These are phyloP conservation scores for Magnaporthales sp. DNA, from an alignment of 2,329 filamentous ascomycete species.

Conservation along the genomic window DNA sequence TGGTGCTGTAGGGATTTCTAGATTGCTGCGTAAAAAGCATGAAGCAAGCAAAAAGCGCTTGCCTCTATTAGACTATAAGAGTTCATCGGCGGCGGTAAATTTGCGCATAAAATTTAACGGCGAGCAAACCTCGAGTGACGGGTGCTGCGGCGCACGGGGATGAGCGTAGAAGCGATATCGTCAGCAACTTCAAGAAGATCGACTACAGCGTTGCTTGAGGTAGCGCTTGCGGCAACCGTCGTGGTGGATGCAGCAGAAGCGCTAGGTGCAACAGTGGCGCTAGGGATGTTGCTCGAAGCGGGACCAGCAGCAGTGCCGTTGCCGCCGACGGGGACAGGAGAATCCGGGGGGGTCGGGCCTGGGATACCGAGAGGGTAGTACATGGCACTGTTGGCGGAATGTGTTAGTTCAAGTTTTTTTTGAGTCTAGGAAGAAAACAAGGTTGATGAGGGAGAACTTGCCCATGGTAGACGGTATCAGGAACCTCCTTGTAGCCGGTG, in stretches of 20 bases:
- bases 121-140: not conserved
- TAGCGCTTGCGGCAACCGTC: not conserved
- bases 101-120: not conserved
- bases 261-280: too few species aligned
- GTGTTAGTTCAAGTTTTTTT: not conserved
- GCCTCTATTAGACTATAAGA: not conserved
- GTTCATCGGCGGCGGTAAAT: not conserved
- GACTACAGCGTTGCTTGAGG: not conserved
- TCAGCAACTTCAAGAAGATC: not conserved
- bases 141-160: not conserved
- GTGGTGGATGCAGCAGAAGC: not conserved
- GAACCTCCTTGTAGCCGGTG: slow-evolving; percentile 38
- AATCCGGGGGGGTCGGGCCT: not conserved
- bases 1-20: not conserved
- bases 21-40: not conserved
- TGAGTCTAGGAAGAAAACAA: not conserved
- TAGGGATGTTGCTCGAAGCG: too few species aligned
- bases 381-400: slow-evolving; percentile 4
- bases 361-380: slow-evolving; percentile 2
- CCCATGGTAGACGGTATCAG: slow-evolving; percentile 40
- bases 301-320: too few species aligned
- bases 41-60: not conserved
- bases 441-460: slow-evolving; percentile 15
- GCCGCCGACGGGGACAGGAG: too few species aligned
- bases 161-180: not conserved